These are phyloP conservation scores for Tylopilus felleus DNA, from an alignment of 768 basidiomycete genomes.

Conservation along the genomic window DNA sequence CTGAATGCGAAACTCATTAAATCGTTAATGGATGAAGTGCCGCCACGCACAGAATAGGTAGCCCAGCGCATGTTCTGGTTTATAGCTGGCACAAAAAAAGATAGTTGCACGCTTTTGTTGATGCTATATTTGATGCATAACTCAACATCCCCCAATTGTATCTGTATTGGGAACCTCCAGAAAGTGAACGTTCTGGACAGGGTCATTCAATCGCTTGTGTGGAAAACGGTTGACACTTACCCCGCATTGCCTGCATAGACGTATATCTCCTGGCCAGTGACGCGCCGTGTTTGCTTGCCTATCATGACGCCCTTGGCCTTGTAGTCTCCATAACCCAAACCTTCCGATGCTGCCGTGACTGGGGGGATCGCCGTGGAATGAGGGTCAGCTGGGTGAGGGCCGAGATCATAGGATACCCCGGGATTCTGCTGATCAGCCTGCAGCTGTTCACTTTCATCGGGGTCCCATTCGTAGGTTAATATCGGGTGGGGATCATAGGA, in stretches of 20 bases:
- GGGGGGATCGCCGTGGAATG: conserved; percentile 44
- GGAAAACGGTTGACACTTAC: conserved; percentile 31
- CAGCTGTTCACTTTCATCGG: conserved; percentile 35
- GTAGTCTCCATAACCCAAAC: conserved; percentile 6
- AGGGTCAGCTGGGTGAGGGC: conserved; percentile 74
- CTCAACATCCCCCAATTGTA: conserved; percentile 70
- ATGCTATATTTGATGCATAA: conserved; percentile 78
- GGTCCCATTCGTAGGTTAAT: conserved; percentile 74
- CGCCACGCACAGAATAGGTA: conserved; percentile 66
- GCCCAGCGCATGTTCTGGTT: conserved; percentile 90
- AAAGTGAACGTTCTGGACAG: conserved; percentile 76
- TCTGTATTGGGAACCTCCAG: conserved; percentile 86
- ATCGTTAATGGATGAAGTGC: background rate
- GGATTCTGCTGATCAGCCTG: conserved; percentile 27
- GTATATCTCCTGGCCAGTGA: conserved; percentile 68
- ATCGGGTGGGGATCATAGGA: conserved; percentile 71
- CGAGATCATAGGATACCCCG: conserved; percentile 47
- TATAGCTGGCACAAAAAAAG: conserved; percentile 80
- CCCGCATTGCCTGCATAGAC: conserved; percentile 58
- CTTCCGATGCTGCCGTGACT: conserved; percentile 7
- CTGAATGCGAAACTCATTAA: conserved; percentile 32
- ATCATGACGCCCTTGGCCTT: conserved; percentile 19
- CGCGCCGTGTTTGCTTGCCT: conserved; percentile 39
- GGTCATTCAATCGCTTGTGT: background rate
- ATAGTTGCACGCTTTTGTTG: conserved; percentile 72